Conservation (phyloP, 495 filamentous ascomycete species). For the Hypoxylon intermedium region DNA sequence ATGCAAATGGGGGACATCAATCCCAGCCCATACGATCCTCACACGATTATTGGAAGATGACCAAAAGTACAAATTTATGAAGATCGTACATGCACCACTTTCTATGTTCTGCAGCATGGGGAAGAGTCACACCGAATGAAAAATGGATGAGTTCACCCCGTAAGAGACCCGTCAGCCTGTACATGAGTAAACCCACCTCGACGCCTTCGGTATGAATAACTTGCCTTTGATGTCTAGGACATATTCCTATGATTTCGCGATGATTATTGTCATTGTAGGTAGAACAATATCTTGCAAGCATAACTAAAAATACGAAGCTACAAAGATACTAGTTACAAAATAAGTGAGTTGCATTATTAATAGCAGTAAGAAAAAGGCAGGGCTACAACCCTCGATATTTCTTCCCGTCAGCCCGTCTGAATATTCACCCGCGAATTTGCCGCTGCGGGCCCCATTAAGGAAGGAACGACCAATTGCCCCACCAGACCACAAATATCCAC, state of each 20-base stretch:
- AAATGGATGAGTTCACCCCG: background rate
- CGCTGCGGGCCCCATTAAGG: slow-evolving; percentile 7
- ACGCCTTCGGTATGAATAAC: background rate
- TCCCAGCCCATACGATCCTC: background rate
- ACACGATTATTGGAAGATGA: slow-evolving; percentile 11
- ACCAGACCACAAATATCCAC: slow-evolving; percentile 27
- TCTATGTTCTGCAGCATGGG: slow-evolving; percentile 19
- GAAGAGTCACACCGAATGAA: slow-evolving; percentile 23
- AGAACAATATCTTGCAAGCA: too few relatives aligned
- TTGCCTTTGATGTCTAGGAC: background rate
- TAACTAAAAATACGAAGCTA: background rate
- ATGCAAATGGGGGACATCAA: background rate
- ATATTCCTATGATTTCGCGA: too few relatives aligned
- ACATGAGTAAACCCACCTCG: background rate
- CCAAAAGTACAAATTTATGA: slow-evolving; percentile 3
- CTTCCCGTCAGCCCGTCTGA: slow-evolving; percentile 5
- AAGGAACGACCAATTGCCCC: background rate
- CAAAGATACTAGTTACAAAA: background rate
- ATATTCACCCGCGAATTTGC: slow-evolving; percentile 24
- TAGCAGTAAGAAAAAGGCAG: background rate
- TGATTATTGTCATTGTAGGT: too few relatives aligned
- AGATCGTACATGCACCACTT: slow-evolving; percentile 22
- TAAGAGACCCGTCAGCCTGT: background rate
- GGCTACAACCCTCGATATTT: slow-evolving; percentile 31
- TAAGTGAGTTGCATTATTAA: slow-evolving; percentile 15